Conservation (phyloP, 163 green algal species). For the Volvox carteri region DNA sequence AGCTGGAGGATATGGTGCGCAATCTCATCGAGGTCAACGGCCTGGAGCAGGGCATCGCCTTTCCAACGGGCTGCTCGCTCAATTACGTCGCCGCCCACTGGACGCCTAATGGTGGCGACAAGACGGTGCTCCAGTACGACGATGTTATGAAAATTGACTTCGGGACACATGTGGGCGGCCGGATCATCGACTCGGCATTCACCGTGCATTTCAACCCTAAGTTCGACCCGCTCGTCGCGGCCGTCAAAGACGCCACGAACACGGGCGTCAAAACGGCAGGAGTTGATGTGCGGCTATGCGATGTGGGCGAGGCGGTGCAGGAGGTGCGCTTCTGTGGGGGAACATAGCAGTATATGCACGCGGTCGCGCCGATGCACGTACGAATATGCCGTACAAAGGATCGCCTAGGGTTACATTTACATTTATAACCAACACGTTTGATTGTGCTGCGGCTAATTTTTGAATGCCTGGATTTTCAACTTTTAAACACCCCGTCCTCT, state of each 20-base stretch:
- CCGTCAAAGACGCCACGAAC: constrained; percentile 94
- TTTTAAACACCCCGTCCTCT: no score
- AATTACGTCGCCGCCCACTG: constrained; percentile 99
- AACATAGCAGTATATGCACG: no score
- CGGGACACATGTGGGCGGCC: constrained; percentile 93
- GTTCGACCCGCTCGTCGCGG: constrained; percentile 87
- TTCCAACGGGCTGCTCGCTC: constrained; percentile 94
- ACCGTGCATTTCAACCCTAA: constrained; percentile 96
- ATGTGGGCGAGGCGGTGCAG: constrained; percentile 96
- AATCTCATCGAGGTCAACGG: constrained; percentile 93
- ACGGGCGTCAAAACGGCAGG: constrained; percentile 91
- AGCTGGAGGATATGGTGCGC: constrained; percentile 91
- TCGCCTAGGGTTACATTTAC: no score
- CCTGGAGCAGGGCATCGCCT: constrained; percentile 92
- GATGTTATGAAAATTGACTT: constrained; percentile 99
- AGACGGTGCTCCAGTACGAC: constrained; percentile 97
- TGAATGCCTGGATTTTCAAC: no score
- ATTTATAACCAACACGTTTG: no score
- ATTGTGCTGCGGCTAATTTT: no score
- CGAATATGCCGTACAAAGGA: no score
- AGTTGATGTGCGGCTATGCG: constrained; percentile 97
- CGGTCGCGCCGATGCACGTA: no score
- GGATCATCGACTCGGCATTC: constrained; percentile 98
- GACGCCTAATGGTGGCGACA: constrained; percentile 97
- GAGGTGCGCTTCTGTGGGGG: constrained; percentile 82